phyloP scores from a whole-genome alignment of 1,284 basidiomycete species.

The Apiotrichum mycotoxinovorans region DNA sequence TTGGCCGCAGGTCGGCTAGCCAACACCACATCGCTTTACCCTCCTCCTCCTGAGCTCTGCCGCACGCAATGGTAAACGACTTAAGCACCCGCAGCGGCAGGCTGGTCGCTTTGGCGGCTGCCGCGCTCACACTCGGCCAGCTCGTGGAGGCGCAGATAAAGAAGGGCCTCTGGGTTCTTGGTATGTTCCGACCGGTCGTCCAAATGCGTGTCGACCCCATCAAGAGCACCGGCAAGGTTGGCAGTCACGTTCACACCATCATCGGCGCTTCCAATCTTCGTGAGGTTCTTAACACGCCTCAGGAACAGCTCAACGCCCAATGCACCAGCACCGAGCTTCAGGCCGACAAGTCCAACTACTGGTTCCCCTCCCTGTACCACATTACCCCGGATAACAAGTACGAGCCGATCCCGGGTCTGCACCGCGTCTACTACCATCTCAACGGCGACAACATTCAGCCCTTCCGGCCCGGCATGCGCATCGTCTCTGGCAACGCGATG shows the following conservation, averaged over 20 bases:
- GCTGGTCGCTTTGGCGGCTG: background rate
- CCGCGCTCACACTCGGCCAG: background rate
- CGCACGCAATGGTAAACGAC: background rate
- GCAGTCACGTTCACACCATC: conserved; percentile 47
- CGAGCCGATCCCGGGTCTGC: conserved; percentile 30
- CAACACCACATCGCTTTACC: too few relatives aligned
- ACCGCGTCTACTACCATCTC: conserved; percentile 38
- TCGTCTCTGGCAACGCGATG: conserved; percentile 37
- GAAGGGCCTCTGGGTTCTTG: background rate
- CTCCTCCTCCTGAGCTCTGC: too few relatives aligned
- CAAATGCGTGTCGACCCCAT: conserved; percentile 47
- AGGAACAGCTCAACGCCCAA: conserved; percentile 25
- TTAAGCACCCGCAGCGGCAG: background rate
- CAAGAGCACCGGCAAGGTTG: conserved; percentile 38
- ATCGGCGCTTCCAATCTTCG: conserved; percentile 44
- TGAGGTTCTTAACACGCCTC: conserved; percentile 23
- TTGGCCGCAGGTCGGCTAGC: background rate
- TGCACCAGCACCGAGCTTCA: conserved; percentile 37
- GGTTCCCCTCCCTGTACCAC: conserved; percentile 52
- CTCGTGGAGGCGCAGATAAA: background rate
- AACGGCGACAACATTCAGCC: conserved; percentile 29
- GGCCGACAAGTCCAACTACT: conserved; percentile 53
- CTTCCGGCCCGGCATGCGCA: conserved; percentile 44
- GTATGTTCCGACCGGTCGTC: background rate
- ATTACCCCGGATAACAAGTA: conserved; percentile 35